Evolutionary conservation across 345 rosid species (phyloP).

Genomic region (Conringia planisiliqua): DNA sequence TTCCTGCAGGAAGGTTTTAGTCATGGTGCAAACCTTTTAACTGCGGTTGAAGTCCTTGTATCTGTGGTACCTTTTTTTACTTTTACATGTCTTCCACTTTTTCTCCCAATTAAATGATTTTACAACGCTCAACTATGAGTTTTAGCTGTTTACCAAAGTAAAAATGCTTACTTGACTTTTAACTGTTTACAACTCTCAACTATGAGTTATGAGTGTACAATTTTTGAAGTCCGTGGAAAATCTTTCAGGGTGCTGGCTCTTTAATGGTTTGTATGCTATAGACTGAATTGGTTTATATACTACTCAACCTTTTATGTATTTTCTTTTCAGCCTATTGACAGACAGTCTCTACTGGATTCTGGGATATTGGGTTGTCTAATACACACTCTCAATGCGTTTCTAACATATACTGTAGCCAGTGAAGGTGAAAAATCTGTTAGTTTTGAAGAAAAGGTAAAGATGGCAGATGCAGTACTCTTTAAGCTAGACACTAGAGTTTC

Average conservation of each 20-base stretch:
- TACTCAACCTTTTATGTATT: conserved; percentile 6
- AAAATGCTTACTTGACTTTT: background rate
- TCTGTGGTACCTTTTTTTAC: conserved; percentile 68
- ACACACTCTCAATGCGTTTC: conserved; percentile 66
- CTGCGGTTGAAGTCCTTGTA: conserved; percentile 80
- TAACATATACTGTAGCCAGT: conserved; percentile 46
- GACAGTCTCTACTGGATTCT: conserved; percentile 93
- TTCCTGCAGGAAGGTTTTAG: conserved; percentile 68
- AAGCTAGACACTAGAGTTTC: conserved; percentile 65
- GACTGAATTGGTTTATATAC: conserved; percentile 6
- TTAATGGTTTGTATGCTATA: background rate
- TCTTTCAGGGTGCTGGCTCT: conserved; percentile 7
- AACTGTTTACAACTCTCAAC: conserved; percentile 1
- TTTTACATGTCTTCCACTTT: conserved; percentile 1
- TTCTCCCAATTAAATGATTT: background rate
- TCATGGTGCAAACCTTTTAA: conserved; percentile 87
- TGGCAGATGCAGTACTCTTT: conserved; percentile 28
- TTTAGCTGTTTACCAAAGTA: background rate
- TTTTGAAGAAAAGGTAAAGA: too few species aligned
- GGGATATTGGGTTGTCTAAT: conserved; percentile 93
- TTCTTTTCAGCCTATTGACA: conserved; percentile 70
- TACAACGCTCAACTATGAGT: background rate
- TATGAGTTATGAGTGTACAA: background rate
- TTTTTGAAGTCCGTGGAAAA: conserved; percentile 6
- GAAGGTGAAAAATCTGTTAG: conserved; percentile 25